These are phyloP conservation scores for Cardamine chenopodiifolia DNA, from an alignment of 345 rosid species.

Conservation along the genomic window DNA sequence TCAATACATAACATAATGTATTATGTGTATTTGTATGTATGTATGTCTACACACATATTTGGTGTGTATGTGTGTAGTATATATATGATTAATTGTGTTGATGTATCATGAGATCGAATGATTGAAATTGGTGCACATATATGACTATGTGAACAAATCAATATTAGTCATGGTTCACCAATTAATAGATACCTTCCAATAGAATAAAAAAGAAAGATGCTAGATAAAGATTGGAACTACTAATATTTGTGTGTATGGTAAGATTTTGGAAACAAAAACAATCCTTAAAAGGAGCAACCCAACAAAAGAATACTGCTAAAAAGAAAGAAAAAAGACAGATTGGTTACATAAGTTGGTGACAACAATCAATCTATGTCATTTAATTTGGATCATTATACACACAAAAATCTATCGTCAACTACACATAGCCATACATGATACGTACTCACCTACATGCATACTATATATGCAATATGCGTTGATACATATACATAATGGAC, in stretches of 20 bases:
- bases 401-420: neutral
- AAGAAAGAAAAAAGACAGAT: constrained; percentile 28
- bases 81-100: constrained; percentile 33
- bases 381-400: constrained; percentile 20
- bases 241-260: constrained; percentile 34
- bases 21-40: constrained; percentile 9
- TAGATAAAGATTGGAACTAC: constrained; percentile 34
- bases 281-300: constrained; percentile 39
- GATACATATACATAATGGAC: neutral
- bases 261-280: constrained; percentile 40
- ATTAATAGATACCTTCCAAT: constrained; percentile 37
- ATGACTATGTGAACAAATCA: constrained; percentile 40
- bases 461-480: neutral
- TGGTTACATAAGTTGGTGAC: constrained; percentile 43
- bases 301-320: constrained; percentile 24
- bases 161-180: constrained; percentile 33
- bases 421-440: constrained; percentile 24
- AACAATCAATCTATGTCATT: constrained; percentile 39
- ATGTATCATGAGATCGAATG: constrained; percentile 38
- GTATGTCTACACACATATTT: constrained; percentile 17
- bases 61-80: constrained; percentile 20
- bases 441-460: constrained; percentile 12
- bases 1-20: neutral
- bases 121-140: constrained; percentile 42
- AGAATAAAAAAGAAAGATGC: constrained; percentile 29